Evolutionary conservation across 1,284 basidiomycete genomes (phyloP), one percentile per base, ranked within the genome.

Genomic region (Malassezia equina): DNA sequence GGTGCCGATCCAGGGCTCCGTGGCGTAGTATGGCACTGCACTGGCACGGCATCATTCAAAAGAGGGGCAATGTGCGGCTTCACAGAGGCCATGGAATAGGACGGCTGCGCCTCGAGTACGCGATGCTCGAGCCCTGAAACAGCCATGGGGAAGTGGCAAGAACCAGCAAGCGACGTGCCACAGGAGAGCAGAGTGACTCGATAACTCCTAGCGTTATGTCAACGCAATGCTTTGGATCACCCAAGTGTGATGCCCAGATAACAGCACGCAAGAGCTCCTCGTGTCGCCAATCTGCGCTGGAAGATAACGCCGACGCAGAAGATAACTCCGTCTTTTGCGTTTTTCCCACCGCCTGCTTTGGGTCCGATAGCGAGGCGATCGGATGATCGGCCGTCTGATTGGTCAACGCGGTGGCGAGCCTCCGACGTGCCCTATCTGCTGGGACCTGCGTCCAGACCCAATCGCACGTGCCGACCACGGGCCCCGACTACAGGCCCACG

Each of bases 51-150:
- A 27, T n/a, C 36, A 39, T 39, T 39, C 17, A 39, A 11, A 4
- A 39, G n/a, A 19, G 36, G 36, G 5, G 36, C n/a, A 8, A 39
- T 9, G 36, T 11, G 19, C 19, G 36, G 15, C 19, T 39, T 39
- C 17, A 4, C 15, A 9, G 36, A 39, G 2, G 17, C 17, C n/a
- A 39, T 12, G 15, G 36, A 3, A 19, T 39, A 39, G 36, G 36
- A 21, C 7, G 36, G 11, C 15, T 39, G 17, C 17, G 47, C 15
- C 3, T 34, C 51, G 32, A 53, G 21, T 11, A 42, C 19, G 25
- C 32, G 43, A 28, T 33, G 44, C 19, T 53, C 27, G 5, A 47
- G 25, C 32, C 46, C 33, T 13, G 44, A 47, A 8, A 53, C 24
- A 11, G 52, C 52, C 52, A 53, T 53, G 44, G n/a, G n/a, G n/a